These are phyloP conservation scores for Secale cereale DNA, from an alignment of 176 grass and related monocot genomes.

Conservation along the genomic window DNA sequence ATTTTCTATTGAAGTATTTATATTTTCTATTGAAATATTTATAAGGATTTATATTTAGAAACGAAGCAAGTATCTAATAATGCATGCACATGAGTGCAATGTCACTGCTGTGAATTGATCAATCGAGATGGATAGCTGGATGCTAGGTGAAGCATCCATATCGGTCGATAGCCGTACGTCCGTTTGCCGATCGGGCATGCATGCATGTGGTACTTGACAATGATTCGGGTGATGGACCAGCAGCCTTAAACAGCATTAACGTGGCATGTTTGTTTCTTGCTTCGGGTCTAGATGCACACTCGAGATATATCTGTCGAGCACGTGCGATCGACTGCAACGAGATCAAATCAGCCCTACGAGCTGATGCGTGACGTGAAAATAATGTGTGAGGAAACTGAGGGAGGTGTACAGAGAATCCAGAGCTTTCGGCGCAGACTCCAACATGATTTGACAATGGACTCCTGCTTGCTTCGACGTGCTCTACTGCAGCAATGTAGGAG, in stretches of 20 bases:
- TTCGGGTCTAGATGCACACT: background rate
- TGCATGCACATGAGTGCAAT: background rate
- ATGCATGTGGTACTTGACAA: background rate
- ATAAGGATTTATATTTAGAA: too few relatives aligned
- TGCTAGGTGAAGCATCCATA: background rate
- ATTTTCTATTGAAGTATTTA: too few relatives aligned
- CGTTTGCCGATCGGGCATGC: background rate
- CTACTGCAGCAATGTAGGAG: background rate
- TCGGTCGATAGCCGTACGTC: background rate
- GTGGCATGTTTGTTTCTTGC: slow-evolving; percentile 2
- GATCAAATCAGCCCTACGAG: background rate
- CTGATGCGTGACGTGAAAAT: background rate
- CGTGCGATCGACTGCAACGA: background rate
- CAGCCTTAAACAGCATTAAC: background rate
- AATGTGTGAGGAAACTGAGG: background rate
- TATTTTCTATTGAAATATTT: too few relatives aligned
- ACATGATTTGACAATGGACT: slow-evolving; percentile 14
- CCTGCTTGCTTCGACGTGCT: background rate
- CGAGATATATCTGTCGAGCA: background rate
- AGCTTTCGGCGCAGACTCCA: background rate
- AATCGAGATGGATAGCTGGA: background rate
- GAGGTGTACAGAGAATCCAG: background rate
- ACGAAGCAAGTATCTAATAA: too few relatives aligned
- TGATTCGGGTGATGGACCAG: background rate
- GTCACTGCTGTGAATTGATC: background rate